phyloP scores from a whole-genome alignment of 495 filamentous ascomycete genomes.

The Extremus antarcticus region DNA sequence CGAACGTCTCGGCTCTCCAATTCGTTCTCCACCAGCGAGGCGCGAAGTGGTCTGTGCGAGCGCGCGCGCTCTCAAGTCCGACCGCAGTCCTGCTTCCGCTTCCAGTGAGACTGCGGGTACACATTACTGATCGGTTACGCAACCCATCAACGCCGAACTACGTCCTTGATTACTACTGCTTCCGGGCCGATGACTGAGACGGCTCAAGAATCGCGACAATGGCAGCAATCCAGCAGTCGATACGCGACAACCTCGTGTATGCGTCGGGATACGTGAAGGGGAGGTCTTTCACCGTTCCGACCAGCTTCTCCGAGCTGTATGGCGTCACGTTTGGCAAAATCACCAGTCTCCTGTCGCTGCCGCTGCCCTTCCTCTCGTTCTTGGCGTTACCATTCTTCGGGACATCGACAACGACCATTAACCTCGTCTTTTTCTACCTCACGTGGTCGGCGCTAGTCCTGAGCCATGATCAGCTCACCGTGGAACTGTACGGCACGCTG shows the following conservation, averaged over 20 bases:
- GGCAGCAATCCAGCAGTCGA: background rate
- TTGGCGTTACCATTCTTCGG: constrained; percentile 46
- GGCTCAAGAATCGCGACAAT: background rate
- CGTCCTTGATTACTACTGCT: background rate
- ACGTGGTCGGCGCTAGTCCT: constrained; percentile 80
- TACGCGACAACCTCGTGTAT: constrained; percentile 1
- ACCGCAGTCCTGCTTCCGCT: too few relatives aligned
- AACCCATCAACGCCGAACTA: too few relatives aligned
- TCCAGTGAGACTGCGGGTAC: too few relatives aligned
- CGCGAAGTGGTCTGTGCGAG: too few relatives aligned
- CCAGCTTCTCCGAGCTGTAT: constrained; percentile 6
- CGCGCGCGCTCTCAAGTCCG: too few relatives aligned
- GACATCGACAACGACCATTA: constrained; percentile 69
- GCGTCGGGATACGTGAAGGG: constrained; percentile 12
- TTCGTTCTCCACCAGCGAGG: too few relatives aligned
- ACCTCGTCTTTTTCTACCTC: constrained; percentile 79
- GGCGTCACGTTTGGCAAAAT: constrained; percentile 9
- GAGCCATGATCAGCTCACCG: constrained; percentile 59
- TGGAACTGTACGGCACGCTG: constrained; percentile 63
- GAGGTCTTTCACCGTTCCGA: constrained; percentile 3
- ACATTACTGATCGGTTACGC: too few relatives aligned
- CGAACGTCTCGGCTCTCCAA: too few relatives aligned
- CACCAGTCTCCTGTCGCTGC: constrained; percentile 32
- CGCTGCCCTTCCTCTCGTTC: constrained; percentile 58
- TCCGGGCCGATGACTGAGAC: background rate